phyloP scores from a whole-genome alignment of 139 green algal genomes.

The Dunaliella primolecta region DNA sequence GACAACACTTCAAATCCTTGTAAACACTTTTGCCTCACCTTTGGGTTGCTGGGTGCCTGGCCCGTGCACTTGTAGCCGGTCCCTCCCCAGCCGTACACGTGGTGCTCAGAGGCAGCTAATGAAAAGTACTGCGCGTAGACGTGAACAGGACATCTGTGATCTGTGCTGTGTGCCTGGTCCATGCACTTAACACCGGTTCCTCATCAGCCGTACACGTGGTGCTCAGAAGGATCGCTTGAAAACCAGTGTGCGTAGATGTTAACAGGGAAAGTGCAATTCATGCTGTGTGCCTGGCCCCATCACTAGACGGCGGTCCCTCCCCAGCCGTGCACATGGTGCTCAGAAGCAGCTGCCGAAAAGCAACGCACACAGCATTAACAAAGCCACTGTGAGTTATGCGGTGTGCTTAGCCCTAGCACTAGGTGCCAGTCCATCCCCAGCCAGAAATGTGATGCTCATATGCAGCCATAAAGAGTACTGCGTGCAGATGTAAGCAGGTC shows the following conservation, averaged over 20 bases:
- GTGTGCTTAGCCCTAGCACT: conserved; percentile 27
- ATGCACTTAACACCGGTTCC: conserved; percentile 42
- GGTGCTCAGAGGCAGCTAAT: conserved; percentile 31
- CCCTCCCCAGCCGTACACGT: conserved; percentile 48
- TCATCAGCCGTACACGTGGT: conserved; percentile 46
- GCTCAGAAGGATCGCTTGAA: conserved; percentile 37
- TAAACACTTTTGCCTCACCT: no score
- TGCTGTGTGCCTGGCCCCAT: conserved; percentile 29
- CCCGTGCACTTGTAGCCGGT: conserved; percentile 46
- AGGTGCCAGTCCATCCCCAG: conserved; percentile 52
- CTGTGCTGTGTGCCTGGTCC: conserved; percentile 31
- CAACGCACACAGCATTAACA: conserved; percentile 42
- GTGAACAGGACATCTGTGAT: no score
- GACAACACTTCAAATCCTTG: no score
- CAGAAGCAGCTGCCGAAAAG: conserved; percentile 46
- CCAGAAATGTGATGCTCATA: no score
- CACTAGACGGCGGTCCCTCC: conserved; percentile 47
- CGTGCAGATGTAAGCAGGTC: no score
- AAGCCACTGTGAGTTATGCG: no score
- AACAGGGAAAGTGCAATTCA: no score
- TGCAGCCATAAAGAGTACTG: no score
- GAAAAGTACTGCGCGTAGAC: conserved; percentile 49
- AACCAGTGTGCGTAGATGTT: conserved; percentile 45
- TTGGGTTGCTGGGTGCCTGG: conserved; percentile 24
- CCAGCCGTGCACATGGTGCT: conserved; percentile 39